Evolutionary conservation across 495 filamentous ascomycete genomes (phyloP).

Genomic region (Chaetomidium leptoderma): DNA sequence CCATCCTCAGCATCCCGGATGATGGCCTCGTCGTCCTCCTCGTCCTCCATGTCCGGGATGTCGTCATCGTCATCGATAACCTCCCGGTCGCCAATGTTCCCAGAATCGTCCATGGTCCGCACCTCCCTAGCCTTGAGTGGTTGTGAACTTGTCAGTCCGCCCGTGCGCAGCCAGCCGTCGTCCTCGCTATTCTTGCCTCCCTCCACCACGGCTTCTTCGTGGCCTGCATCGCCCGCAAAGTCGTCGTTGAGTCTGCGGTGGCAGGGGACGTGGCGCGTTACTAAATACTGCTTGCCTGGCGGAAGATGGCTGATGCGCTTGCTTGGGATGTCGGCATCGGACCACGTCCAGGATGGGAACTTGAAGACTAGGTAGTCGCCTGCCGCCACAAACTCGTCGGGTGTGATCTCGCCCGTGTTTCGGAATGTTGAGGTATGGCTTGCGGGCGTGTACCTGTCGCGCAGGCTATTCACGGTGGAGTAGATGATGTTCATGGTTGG

Average conservation of each 20-base stretch:
- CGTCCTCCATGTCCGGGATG: constrained; percentile 97
- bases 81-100: constrained; percentile 70
- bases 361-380: constrained; percentile 99
- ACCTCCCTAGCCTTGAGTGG: constrained; percentile 75
- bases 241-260: constrained; percentile 86
- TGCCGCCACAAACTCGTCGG: constrained; percentile 92
- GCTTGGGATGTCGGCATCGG: constrained; percentile 69
- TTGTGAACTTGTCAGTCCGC: constrained; percentile 66
- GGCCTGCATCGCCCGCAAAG: constrained; percentile 80
- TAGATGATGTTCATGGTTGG: constrained; percentile 58
- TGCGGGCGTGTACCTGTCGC: constrained; percentile 84
- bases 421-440: constrained; percentile 91
- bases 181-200: constrained; percentile 69
- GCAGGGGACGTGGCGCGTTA: constrained; percentile 91
- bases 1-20: constrained; percentile 70
- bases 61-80: constrained; percentile 75
- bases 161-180: constrained; percentile 88
- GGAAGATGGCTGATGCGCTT: constrained; percentile 81
- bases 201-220: constrained; percentile 76
- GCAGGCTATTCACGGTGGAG: constrained; percentile 76
- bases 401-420: constrained; percentile 87
- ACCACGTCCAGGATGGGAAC: constrained; percentile 99
- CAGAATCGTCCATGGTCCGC: constrained; percentile 75
- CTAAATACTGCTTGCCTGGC: constrained; percentile 87
- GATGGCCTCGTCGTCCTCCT: constrained; percentile 96